These are phyloP conservation scores for Sistotremastrum niveocremeum DNA, from an alignment of 768 basidiomycete species.

Conservation along the genomic window DNA sequence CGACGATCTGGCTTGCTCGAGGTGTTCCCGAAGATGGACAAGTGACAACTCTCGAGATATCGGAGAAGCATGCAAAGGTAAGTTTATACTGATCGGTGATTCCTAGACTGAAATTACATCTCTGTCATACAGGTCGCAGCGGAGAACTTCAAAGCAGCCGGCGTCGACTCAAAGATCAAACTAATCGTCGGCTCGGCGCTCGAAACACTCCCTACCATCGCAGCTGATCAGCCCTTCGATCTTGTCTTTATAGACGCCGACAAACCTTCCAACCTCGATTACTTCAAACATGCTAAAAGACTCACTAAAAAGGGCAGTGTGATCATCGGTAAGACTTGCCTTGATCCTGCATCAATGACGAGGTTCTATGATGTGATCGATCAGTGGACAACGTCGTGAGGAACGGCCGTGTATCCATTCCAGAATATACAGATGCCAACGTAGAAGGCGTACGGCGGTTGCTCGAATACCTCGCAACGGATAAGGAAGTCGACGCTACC, in stretches of 20 bases:
- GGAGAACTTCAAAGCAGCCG: conserved; percentile 42
- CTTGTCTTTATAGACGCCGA: conserved; percentile 64
- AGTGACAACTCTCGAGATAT: conserved; percentile 32
- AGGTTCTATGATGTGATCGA: too few species aligned
- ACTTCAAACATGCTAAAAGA: conserved; percentile 49
- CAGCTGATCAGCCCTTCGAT: conserved; percentile 41
- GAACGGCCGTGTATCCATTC: conserved; percentile 32
- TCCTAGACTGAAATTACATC: not conserved
- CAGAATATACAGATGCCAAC: conserved; percentile 17
- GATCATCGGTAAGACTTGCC: conserved; percentile 29
- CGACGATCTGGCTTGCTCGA: conserved; percentile 22
- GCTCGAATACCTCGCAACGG: conserved; percentile 31
- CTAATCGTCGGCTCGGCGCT: conserved; percentile 39
- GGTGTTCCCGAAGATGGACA: conserved; percentile 37
- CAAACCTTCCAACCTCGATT: conserved; percentile 39
- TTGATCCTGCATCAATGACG: too few species aligned
- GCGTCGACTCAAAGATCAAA: conserved; percentile 33
- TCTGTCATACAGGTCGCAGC: conserved; percentile 33
- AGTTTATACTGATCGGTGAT: not conserved
- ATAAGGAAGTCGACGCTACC: conserved; percentile 36
- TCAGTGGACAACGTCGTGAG: conserved; percentile 47
- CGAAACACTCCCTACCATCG: conserved; percentile 34
- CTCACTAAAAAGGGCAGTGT: conserved; percentile 46
- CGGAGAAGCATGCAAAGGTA: conserved; percentile 33
- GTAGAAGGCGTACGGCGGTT: conserved; percentile 36